Base-by-base conservation (phyloP, 1,284 basidiomycete species). In the Tremellales sp. region DNA sequence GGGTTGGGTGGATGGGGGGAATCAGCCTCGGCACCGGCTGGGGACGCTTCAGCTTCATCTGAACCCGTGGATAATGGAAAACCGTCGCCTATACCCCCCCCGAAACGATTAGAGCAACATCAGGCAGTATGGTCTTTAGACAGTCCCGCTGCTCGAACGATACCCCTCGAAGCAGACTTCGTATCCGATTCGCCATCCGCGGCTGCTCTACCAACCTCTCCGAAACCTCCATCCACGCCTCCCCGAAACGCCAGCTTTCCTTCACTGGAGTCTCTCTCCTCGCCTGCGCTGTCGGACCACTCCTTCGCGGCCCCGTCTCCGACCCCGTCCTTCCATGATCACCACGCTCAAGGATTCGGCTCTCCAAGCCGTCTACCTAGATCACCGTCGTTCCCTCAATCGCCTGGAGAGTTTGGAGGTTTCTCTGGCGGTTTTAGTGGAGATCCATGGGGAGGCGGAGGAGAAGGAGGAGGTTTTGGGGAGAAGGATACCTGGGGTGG, bases 371-470 rank as follows among this genome's bases (percentile, higher is more conserved):
- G 18, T 8, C n/a, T 60, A 33, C 57, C 60, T 5, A 54, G 50
- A 32, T 63, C 62, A 8, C 52, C 60, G 10, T 57, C 55, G 2
- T 60, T 65, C n/a, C n/a, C n/a, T n/a, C n/a, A n/a, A n/a, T n/a
- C n/a, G n/a, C n/a, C n/a, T 38, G 59, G 58, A 2, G 59, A 56
- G 6, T 62, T 66, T 50, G 60, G 61, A 4, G 57, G 58, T 2
- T 66, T 66, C 47, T 49, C 58, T 19, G 37, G 43, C 7, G 58
- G 51, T 12, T 45, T 52, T 31, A 45, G 43, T 6, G 42, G 39
- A 12, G 57, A 62, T 45, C 56, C 60, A 8, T 63, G 61, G 58
- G 58, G 58, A 10, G 48, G 37, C 14, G 26, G 27, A 12, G 37
- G 40, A 39, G 28, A 22, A 18, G 25, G 16, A 46, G 43, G 40